phyloP scores from a whole-genome alignment of 306 rosid genomes.

The Benincasa hispida region DNA sequence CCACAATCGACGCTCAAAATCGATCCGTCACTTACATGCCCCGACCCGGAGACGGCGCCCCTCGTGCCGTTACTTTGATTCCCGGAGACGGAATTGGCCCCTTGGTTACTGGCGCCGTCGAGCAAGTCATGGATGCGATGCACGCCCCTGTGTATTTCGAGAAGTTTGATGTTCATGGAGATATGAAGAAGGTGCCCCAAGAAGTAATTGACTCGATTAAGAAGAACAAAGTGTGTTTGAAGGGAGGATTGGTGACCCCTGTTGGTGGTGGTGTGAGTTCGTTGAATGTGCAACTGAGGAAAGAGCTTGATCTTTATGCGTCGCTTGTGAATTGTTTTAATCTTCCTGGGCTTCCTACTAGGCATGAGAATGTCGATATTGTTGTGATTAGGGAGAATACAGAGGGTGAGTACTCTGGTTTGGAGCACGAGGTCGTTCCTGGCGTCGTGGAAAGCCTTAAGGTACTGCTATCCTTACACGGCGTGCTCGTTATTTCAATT shows the following conservation, averaged over 20 bases:
- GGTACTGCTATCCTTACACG: slow-evolving; percentile 19
- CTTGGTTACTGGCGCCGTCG: slow-evolving; percentile 59
- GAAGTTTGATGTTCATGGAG: slow-evolving; percentile 50
- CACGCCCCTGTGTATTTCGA: slow-evolving; percentile 76
- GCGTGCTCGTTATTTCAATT: background rate
- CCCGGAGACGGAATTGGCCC: slow-evolving; percentile 88
- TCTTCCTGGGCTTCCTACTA: slow-evolving; percentile 54
- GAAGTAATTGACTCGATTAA: slow-evolving; percentile 63
- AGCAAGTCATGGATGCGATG: slow-evolving; percentile 82
- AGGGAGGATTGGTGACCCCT: slow-evolving; percentile 71
- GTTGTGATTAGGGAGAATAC: slow-evolving; percentile 82
- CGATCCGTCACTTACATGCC: slow-evolving; percentile 84
- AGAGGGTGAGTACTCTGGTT: slow-evolving; percentile 80
- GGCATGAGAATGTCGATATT: slow-evolving; percentile 70
- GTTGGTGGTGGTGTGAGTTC: slow-evolving; percentile 85
- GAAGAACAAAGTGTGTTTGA: slow-evolving; percentile 80
- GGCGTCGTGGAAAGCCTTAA: slow-evolving; percentile 91
- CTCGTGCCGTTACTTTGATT: slow-evolving; percentile 58
- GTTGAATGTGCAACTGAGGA: slow-evolving; percentile 60
- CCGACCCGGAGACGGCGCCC: slow-evolving; percentile 69
- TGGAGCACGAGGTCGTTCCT: slow-evolving; percentile 87
- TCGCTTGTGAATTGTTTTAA: slow-evolving; percentile 81
- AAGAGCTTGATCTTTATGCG: slow-evolving; percentile 80
- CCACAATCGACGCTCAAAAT: slow-evolving; percentile 13
- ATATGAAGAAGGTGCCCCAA: slow-evolving; percentile 48